These are phyloP conservation scores for Pyricularia grisea DNA, from an alignment of 2,329 filamentous ascomycete genomes.

Conservation along the genomic window DNA sequence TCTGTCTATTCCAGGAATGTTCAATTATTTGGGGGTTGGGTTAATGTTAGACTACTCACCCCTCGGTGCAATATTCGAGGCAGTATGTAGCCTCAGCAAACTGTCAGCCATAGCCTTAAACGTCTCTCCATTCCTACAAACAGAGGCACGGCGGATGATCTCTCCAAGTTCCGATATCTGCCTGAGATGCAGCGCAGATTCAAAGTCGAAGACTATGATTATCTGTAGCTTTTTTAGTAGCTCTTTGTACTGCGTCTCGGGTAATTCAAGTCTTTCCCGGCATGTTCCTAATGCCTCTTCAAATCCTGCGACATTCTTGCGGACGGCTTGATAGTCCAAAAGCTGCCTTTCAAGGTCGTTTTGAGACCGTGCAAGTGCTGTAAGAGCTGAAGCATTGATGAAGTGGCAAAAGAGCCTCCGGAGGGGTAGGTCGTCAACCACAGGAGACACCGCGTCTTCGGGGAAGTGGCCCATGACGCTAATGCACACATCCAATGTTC, in stretches of 20 bases:
- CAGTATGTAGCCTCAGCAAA: slow-evolving; percentile 33
- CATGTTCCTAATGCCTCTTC: slow-evolving; percentile 33
- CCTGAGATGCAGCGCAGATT: slow-evolving; percentile 58
- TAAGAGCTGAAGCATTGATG: slow-evolving; percentile 42
- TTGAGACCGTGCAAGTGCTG: slow-evolving; percentile 41
- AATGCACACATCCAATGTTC: slow-evolving; percentile 46
- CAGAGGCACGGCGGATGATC: slow-evolving; percentile 44
- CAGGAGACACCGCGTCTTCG: slow-evolving; percentile 28
- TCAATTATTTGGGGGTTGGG: slow-evolving; percentile 3
- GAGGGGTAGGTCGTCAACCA: slow-evolving; percentile 39
- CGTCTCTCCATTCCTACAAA: slow-evolving; percentile 32
- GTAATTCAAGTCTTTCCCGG: slow-evolving; percentile 28
- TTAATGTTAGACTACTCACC: slow-evolving; percentile 21
- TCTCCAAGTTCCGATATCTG: slow-evolving; percentile 56
- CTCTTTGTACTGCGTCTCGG: slow-evolving; percentile 31
- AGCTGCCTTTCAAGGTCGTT: slow-evolving; percentile 40
- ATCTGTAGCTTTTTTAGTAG: slow-evolving; percentile 53
- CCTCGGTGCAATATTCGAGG: slow-evolving; percentile 37
- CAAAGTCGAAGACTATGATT: slow-evolving; percentile 69
- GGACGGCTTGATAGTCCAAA: slow-evolving; percentile 52
- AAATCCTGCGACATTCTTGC: slow-evolving; percentile 52
- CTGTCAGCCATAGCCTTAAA: slow-evolving; percentile 60
- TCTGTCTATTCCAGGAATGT: not conserved
- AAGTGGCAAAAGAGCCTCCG: slow-evolving; percentile 65
- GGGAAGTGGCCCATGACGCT: slow-evolving; percentile 43